Percentiles rank a stretch among this genome's conserved stretches.
phyloP scores from a whole-genome alignment of 495 filamentous ascomycete genomes.

The Pseudotulostoma volvatum region DNA sequence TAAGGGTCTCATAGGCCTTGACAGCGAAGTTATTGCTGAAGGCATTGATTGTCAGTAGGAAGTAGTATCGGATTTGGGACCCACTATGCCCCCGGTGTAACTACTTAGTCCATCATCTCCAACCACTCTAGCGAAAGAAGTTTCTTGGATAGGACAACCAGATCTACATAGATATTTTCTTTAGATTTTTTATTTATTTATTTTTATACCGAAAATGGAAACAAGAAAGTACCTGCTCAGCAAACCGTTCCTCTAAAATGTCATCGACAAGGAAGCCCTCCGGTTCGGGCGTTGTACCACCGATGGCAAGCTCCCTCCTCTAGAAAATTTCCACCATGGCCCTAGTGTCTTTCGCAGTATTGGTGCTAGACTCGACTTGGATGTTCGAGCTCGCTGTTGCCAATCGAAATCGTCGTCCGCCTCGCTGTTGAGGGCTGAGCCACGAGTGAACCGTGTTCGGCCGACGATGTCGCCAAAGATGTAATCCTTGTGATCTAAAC shows the following conservation, averaged over 20 bases:
- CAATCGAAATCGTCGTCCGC: conserved; percentile 20
- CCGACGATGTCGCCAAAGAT: conserved; percentile 64
- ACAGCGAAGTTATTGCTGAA: too few relatives aligned
- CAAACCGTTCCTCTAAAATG: conserved; percentile 12
- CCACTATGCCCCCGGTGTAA: too few relatives aligned
- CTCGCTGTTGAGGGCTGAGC: too few relatives aligned
- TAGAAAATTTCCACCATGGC: conserved; percentile 32
- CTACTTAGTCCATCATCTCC: too few relatives aligned
- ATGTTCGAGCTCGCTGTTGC: conserved; percentile 20
- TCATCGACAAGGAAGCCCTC: conserved; percentile 27
- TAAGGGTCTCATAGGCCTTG: not conserved
- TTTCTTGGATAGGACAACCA: too few relatives aligned
- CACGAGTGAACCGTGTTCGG: conserved; percentile 36
- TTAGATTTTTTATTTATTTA: not conserved
- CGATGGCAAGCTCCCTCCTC: conserved; percentile 21
- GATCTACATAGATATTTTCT: conserved; percentile 18
- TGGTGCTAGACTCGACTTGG: conserved; percentile 18
- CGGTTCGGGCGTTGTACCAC: conserved; percentile 15
- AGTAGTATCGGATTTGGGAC: too few relatives aligned
- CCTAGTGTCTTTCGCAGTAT: conserved; percentile 28
- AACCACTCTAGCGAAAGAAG: too few relatives aligned
- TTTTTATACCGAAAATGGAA: conserved; percentile 1
- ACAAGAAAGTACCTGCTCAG: conserved; percentile 27
- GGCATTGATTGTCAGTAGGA: too few relatives aligned
- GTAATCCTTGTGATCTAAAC: conserved; percentile 57